These are phyloP conservation scores for Sclerospora graminicola DNA, from an alignment of 352 stramenopile genomes.

Conservation along the genomic window DNA sequence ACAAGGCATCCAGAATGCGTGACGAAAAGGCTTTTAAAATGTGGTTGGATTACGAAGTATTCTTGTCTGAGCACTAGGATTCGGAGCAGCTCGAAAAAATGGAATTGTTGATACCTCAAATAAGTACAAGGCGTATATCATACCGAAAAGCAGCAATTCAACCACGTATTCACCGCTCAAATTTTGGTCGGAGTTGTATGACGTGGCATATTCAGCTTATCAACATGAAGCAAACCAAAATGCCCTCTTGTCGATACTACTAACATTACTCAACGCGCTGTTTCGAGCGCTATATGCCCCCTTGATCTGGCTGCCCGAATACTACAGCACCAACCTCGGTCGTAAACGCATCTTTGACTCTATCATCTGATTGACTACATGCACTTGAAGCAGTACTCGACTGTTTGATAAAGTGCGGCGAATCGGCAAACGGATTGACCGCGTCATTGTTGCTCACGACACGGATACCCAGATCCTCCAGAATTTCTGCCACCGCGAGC, in stretches of 20 bases:
- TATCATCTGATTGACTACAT: constrained; percentile 11
- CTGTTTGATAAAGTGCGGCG: constrained; percentile 19
- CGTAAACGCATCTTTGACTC: constrained; percentile 54
- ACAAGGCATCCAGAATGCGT: too few relatives aligned
- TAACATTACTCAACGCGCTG: constrained; percentile 43
- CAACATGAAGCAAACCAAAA: constrained; percentile 20
- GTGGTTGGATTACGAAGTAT: too few relatives aligned
- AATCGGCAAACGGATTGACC: constrained; percentile 31
- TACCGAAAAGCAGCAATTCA: too few relatives aligned
- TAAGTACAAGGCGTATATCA: too few relatives aligned
- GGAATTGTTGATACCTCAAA: too few relatives aligned
- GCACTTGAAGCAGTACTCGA: too few relatives aligned
- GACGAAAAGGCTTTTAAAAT: too few relatives aligned
- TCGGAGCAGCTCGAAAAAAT: too few relatives aligned
- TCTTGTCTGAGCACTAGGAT: too few relatives aligned
- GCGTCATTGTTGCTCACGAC: too few relatives aligned
- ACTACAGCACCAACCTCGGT: constrained; percentile 47
- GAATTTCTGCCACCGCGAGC: constrained; percentile 89
- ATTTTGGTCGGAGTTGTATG: constrained; percentile 79
- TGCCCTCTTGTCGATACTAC: constrained; percentile 23
- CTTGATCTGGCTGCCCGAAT: constrained; percentile 19
- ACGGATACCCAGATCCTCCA: constrained; percentile 69
- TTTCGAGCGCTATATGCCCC: constrained; percentile 48
- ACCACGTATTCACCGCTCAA: constrained; percentile 80
- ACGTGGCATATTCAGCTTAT: constrained; percentile 38